Conservation (phyloP, 2,329 filamentous ascomycete genomes). For the Sarocladium strictum region DNA sequence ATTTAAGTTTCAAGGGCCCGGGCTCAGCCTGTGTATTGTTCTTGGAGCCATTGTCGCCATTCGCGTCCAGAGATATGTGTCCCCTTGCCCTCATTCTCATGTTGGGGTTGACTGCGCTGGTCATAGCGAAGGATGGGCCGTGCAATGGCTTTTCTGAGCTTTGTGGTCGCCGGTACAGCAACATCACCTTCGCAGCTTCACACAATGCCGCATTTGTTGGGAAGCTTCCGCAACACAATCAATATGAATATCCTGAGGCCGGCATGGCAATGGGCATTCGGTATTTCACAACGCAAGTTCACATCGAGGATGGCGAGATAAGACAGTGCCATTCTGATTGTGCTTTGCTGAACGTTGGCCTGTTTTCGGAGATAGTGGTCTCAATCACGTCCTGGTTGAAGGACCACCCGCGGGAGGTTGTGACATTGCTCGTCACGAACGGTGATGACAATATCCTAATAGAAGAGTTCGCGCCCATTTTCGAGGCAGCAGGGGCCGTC, state of each 20-base stretch:
- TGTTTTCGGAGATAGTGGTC: constrained; percentile 43
- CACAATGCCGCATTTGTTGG: constrained; percentile 59
- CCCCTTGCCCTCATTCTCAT: background rate
- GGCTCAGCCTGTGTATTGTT: background rate
- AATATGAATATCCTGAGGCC: constrained; percentile 47
- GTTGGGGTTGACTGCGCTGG: background rate
- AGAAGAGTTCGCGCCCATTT: constrained; percentile 43
- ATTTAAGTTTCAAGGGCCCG: too few relatives aligned
- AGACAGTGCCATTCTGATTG: constrained; percentile 57
- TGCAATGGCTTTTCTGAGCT: constrained; percentile 50
- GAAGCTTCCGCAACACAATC: constrained; percentile 43
- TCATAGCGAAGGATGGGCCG: constrained; percentile 7
- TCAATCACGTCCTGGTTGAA: constrained; percentile 55
- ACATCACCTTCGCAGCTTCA: constrained; percentile 50
- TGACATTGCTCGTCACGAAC: constrained; percentile 54
- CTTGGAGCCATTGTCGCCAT: too few relatives aligned
- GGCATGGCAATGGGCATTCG: constrained; percentile 55
- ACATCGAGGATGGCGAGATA: constrained; percentile 41
- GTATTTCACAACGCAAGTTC: constrained; percentile 55
- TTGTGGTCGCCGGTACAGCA: constrained; percentile 47
- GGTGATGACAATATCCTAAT: constrained; percentile 43
- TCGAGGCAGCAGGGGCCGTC: constrained; percentile 46
- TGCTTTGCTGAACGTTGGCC: constrained; percentile 47
- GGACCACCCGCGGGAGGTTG: constrained; percentile 47
- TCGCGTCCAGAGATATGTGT: background rate